A percentile compares a stretch with the other conserved stretches of the same genome.
phyloP scores from a whole-genome alignment of 192 early-diverging fungal genomes.

The Lunasporangiospora selenospora region DNA sequence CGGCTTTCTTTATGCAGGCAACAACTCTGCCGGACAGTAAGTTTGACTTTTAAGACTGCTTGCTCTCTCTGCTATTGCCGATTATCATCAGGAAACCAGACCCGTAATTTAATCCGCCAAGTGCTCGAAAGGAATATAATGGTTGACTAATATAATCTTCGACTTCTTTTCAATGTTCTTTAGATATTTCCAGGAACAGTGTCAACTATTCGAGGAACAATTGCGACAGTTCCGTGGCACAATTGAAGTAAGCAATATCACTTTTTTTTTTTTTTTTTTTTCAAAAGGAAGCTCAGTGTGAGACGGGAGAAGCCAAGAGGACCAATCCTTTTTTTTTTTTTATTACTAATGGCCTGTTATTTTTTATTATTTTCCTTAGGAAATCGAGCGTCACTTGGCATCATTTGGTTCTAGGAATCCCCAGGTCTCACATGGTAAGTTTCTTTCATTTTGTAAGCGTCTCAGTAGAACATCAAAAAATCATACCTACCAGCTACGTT shows the following conservation, averaged over 20 bases:
- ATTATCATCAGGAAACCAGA: no score
- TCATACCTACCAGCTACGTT: no score
- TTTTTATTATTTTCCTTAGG: slow-evolving; percentile 6
- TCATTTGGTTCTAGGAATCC: slow-evolving; percentile 27
- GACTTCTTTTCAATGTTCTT: neutral
- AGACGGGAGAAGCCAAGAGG: neutral
- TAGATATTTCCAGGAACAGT: slow-evolving; percentile 42
- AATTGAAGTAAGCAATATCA: slow-evolving; percentile 24
- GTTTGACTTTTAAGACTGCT: no score
- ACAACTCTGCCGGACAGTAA: slow-evolving; percentile 45
- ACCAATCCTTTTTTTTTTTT: no score
- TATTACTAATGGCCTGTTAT: neutral
- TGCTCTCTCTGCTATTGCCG: no score
- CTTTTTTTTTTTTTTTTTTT: neutral
- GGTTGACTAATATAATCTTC: no score
- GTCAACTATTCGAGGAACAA: slow-evolving; percentile 32
- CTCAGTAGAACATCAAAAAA: no score
- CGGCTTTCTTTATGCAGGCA: slow-evolving; percentile 43
- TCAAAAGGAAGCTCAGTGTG: neutral
- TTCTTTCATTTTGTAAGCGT: no score
- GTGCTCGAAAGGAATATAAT: no score
- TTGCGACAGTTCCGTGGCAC: slow-evolving; percentile 34
- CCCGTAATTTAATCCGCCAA: no score
- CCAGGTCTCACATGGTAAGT: slow-evolving; percentile 36
- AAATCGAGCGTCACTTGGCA: slow-evolving; percentile 44